phyloP scores from a whole-genome alignment of 176 grass and related monocot species.

The sorghum (Sorghum bicolor) region Sorghum_bicolor_NCBIv3 NC_012872.2:8386501-8387000 shows the following conservation, averaged over 20 bases:
- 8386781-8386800: constrained; percentile 57
- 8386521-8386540: not conserved
- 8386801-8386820: constrained; percentile 60
- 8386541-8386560: constrained; percentile 14
- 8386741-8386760: constrained; percentile 6
- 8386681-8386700: no score
- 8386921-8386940: no score
- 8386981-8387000: constrained; percentile 11
- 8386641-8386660: not conserved
- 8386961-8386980: not conserved
- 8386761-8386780: constrained; percentile 43
- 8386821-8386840: not conserved
- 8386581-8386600: not conserved
- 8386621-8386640: no score
- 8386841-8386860: not conserved
- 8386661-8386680: no score
- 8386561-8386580: not conserved
- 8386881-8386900: not conserved
- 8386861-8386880: constrained; percentile 30
- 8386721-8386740: not conserved
- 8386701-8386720: not conserved
- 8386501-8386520: not conserved
- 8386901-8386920: not conserved
- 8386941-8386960: not conserved
- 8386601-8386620: not conserved